phyloP scores from a whole-genome alignment of 768 basidiomycete genomes.

The Auricularia sp. region DNA sequence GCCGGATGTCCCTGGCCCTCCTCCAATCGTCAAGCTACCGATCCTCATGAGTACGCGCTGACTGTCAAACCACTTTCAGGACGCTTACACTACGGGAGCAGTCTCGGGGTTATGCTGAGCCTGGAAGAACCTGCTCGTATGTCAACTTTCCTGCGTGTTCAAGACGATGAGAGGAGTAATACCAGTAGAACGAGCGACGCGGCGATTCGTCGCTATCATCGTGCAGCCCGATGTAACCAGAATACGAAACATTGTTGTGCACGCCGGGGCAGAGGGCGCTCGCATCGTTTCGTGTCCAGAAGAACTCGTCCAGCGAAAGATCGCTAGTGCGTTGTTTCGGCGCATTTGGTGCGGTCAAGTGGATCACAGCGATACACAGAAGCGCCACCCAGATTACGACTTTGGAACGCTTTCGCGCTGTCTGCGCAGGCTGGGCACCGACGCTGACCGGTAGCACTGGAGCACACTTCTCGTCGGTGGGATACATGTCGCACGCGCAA shows the following conservation, averaged over 20 bases:
- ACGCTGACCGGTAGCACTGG: too few species aligned
- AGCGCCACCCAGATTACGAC: too few species aligned
- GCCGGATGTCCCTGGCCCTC: slow-evolving; percentile 25
- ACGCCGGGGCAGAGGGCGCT: background rate
- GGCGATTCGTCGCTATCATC: slow-evolving; percentile 19
- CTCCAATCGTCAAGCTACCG: slow-evolving; percentile 22
- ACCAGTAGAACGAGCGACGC: slow-evolving; percentile 13
- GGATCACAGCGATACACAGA: too few species aligned
- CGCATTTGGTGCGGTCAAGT: too few species aligned
- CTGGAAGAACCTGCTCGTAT: slow-evolving; percentile 21
- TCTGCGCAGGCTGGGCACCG: too few species aligned
- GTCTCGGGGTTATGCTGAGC: slow-evolving; percentile 19
- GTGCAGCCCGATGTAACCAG: slow-evolving; percentile 22
- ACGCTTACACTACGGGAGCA: slow-evolving; percentile 23
- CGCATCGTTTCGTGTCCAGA: background rate
- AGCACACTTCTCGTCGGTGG: too few species aligned
- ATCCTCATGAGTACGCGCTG: background rate
- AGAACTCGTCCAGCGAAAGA: background rate
- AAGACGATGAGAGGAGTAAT: background rate
- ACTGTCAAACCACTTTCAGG: background rate
- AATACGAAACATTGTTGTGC: slow-evolving; percentile 8
- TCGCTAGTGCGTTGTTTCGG: too few species aligned
- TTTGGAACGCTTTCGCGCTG: too few species aligned
- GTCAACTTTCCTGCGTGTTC: too few species aligned
- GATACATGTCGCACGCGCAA: too few species aligned